phyloP scores from a whole-genome alignment of 2,329 filamentous ascomycete species.

The Fusarium denticulatum region DNA sequence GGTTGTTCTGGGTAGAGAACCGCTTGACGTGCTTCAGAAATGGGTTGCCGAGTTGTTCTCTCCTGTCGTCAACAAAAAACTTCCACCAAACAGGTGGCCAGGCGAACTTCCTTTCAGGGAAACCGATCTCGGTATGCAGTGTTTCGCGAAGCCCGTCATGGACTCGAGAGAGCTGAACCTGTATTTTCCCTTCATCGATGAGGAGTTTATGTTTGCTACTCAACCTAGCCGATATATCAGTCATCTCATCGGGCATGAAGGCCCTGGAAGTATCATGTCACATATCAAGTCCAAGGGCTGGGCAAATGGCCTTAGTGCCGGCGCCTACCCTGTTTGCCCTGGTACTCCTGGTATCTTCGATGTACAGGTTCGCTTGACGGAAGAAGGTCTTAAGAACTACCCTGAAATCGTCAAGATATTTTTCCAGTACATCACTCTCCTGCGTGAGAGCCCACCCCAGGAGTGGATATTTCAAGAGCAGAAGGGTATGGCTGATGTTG shows the following conservation, averaged over 20 bases:
- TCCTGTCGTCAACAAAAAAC: slow-evolving; percentile 81
- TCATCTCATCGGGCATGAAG: slow-evolving; percentile 91
- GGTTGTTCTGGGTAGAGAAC: slow-evolving; percentile 83
- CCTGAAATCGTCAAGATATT: slow-evolving; percentile 83
- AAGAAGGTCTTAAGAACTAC: slow-evolving; percentile 84
- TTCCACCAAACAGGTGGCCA: slow-evolving; percentile 69
- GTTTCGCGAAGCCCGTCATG: slow-evolving; percentile 92
- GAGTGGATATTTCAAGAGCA: slow-evolving; percentile 96
- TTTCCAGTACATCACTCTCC: slow-evolving; percentile 91
- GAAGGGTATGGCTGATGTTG: slow-evolving; percentile 88
- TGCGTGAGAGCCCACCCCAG: slow-evolving; percentile 81
- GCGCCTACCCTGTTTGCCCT: slow-evolving; percentile 78
- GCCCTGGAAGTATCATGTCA: slow-evolving; percentile 89
- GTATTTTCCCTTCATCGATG: slow-evolving; percentile 85
- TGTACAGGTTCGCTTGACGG: slow-evolving; percentile 81
- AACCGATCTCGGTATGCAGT: slow-evolving; percentile 69
- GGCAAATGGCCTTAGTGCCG: slow-evolving; percentile 85
- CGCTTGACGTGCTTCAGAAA: slow-evolving; percentile 80
- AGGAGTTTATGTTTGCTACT: slow-evolving; percentile 80
- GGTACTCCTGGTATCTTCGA: slow-evolving; percentile 82
- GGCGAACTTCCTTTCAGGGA: slow-evolving; percentile 60
- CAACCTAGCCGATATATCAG: slow-evolving; percentile 88
- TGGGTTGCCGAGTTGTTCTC: slow-evolving; percentile 90
- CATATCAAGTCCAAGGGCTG: slow-evolving; percentile 91
- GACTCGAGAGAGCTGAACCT: slow-evolving; percentile 83